Evolutionary conservation across 2,329 filamentous ascomycete genomes (phyloP).

Genomic region (Dothideomycetes sp.): DNA sequence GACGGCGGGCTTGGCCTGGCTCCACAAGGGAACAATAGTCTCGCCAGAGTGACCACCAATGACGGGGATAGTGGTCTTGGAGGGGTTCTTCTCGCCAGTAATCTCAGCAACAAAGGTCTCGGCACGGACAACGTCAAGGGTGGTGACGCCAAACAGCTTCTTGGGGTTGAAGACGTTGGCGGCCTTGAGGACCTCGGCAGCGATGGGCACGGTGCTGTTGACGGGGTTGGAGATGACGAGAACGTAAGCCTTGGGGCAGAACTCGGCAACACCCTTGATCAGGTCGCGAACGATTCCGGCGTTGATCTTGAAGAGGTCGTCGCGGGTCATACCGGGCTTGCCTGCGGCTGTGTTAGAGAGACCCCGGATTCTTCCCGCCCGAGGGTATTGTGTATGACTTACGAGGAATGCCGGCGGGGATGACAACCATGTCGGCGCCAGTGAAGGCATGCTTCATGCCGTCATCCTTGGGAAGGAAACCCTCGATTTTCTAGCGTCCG

Average conservation of each 20-base stretch:
- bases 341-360: conserved; percentile 43
- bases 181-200: conserved; percentile 90
- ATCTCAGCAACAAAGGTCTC: conserved; percentile 92
- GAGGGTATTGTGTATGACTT: conserved; percentile 12
- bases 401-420: conserved; percentile 97
- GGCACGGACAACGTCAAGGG: conserved; percentile 93
- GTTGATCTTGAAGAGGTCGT: conserved; percentile 99
- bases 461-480: conserved; percentile 74
- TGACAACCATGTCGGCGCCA: conserved; percentile 90
- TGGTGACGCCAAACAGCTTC: conserved; percentile 96
- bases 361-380: not conserved
- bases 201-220: conserved; percentile 97
- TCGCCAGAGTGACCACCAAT: conserved; percentile 95
- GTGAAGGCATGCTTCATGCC: conserved; percentile 82
- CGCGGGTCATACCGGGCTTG: conserved; percentile 98
- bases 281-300: conserved; percentile 94
- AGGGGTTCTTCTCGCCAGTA: conserved; percentile 68
- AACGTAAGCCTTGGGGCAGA: conserved; percentile 84
- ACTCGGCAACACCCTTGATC: conserved; percentile 76
- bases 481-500: conserved; percentile 62
- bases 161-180: conserved; percentile 89
- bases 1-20: conserved; percentile 70
- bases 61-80: conserved; percentile 78
- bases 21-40: conserved; percentile 97
- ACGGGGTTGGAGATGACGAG: conserved; percentile 99